Conservation (phyloP, 202 grass and related monocot genomes). For the Cymbopogon flexuosus region DNA sequence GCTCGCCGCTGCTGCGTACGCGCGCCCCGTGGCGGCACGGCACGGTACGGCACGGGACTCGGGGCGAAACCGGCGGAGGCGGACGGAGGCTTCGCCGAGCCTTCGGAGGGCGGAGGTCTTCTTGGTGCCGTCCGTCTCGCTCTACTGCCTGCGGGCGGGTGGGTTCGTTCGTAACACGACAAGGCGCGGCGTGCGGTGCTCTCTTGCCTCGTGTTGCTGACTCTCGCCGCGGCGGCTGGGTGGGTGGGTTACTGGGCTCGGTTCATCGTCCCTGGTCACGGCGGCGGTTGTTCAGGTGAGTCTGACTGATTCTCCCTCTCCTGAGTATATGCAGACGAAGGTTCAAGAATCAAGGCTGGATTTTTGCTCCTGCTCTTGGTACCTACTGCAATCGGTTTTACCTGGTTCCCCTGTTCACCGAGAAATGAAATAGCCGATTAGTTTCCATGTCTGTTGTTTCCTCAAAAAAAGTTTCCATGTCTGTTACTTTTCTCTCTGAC, state of each 20-base stretch:
- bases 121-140: not conserved
- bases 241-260: not conserved
- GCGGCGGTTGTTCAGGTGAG: conserved; percentile 35
- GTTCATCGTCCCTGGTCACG: not conserved
- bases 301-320: not conserved
- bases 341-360: not conserved
- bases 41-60: not conserved
- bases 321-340: not conserved
- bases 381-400: not conserved
- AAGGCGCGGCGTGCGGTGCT: not conserved
- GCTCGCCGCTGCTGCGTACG: not conserved
- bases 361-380: not conserved
- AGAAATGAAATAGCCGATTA: not conserved
- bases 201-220: not conserved
- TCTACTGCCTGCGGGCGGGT: not conserved
- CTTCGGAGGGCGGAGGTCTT: not conserved
- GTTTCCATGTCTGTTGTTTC: not conserved
- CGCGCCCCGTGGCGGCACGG: not conserved
- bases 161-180: not conserved
- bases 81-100: not conserved
- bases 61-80: too few relatives aligned
- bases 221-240: not conserved
- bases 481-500: not conserved
- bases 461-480: too few relatives aligned
- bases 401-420: not conserved